Base-by-base conservation (phyloP, 2,329 filamentous ascomycete genomes). In the Pyrenophora teres region DNA sequence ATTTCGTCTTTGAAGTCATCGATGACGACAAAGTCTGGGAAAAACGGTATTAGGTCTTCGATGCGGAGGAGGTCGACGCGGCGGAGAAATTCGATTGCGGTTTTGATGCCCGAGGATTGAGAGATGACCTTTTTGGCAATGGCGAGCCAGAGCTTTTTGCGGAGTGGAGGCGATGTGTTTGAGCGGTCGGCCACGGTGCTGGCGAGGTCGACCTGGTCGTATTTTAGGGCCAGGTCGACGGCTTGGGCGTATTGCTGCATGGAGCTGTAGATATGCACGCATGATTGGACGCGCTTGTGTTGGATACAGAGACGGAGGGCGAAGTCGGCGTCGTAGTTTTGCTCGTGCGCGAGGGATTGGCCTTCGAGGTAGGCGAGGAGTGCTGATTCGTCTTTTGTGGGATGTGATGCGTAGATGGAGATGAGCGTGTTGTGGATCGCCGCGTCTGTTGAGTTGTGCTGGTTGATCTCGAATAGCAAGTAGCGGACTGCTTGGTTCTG, bases 1-100 rank as follows among this genome's bases (percentile, higher is more conserved):
- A 99, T 97, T 72, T 99, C 94, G 58, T 97, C 92, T 71, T 97
- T 97, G 82, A 99, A 99, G 73, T 97, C 94, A 70, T 99, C 94
- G 56, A 99, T 97, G 44, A 97, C 89, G 19, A 97, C 92, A 70
- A 99, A 99, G 72, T 99, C 94, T 0, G 94, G 94, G 76, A 99
- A 99, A 79, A 99, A 97, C 0, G 94, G 94, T 35, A 99, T 97
- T 25, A 99, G 77, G 67, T 99, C 94, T 76, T 99, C 94, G 58
- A 99, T 99, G 57, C 89, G 88, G 41, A 99, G 83, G 10, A 97
- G 81, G 54, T 97, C 92, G 71, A 93, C 97, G 8, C 91, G 87
- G 62, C 91, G 90, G 10, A 97, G 81, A 68, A 99, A 97, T 56
- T 95, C 90, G 61, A 99, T 96, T 2, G 94, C 94, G 1, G 75